These are phyloP conservation scores for Leptodermis oblonga DNA, from an alignment of 257 asterid species.

Conservation along the genomic window DNA sequence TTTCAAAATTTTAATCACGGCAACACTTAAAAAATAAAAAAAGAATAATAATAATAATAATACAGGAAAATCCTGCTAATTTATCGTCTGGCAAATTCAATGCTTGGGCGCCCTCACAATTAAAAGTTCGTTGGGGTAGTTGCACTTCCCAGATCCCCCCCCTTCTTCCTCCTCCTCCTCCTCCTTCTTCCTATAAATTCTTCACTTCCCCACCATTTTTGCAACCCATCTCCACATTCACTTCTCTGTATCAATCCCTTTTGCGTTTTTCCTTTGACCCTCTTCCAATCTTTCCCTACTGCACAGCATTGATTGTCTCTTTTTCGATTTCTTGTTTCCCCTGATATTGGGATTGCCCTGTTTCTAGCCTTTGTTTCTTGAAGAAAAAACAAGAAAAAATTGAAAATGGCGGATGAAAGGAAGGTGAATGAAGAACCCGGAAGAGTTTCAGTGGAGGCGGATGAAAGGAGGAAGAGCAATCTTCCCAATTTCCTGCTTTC, in stretches of 20 bases:
- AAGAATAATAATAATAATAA: not conserved
- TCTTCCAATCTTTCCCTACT: not conserved
- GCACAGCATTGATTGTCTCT: not conserved
- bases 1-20: no score
- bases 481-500: slow-evolving; percentile 59
- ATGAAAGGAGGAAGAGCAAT: not conserved
- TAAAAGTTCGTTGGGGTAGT: slow-evolving; percentile 72
- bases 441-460: slow-evolving; percentile 35
- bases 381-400: not conserved
- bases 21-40: not conserved
- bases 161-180: not conserved
- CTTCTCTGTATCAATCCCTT: not conserved
- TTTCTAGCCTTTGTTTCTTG: not conserved
- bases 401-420: slow-evolving; percentile 40
- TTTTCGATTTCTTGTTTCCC: no score
- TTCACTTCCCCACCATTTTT: slow-evolving; percentile 20
- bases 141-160: slow-evolving; percentile 21
- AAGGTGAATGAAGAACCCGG: slow-evolving; percentile 1
- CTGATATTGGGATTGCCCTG: not conserved
- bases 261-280: not conserved
- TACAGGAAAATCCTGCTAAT: slow-evolving; percentile 24
- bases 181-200: slow-evolving; percentile 37
- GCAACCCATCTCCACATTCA: slow-evolving; percentile 11
- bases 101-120: slow-evolving; percentile 33
- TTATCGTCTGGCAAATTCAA: slow-evolving; percentile 45